Conservation (phyloP, 2,329 filamentous ascomycete genomes). For the Stemphylium lycopersici region DNA sequence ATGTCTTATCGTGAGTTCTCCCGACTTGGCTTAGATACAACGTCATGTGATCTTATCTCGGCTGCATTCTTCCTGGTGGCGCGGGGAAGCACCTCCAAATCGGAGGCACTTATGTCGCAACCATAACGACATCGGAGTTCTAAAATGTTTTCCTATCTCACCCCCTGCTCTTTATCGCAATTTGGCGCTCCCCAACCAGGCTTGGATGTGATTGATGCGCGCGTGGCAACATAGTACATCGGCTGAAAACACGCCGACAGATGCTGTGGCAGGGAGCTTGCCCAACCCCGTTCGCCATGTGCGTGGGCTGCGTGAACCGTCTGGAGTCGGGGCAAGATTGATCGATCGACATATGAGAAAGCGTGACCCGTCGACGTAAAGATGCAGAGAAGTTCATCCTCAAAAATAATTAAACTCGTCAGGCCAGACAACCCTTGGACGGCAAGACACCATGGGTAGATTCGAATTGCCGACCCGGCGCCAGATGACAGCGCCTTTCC, state of each 20-base stretch:
- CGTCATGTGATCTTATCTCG: conserved; percentile 11
- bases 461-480: conserved; percentile 8
- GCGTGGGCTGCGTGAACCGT: conserved; percentile 11
- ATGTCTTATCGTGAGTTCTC: conserved; percentile 5
- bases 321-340: background rate
- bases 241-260: conserved; percentile 14
- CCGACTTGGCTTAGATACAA: background rate
- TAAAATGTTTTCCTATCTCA: conserved; percentile 1
- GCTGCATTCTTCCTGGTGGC: background rate
- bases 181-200: background rate
- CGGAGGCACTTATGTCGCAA: background rate
- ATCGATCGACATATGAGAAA: conserved; percentile 13
- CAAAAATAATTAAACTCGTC: background rate
- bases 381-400: background rate
- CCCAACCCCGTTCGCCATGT: conserved; percentile 2
- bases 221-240: conserved; percentile 10
- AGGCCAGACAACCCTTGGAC: background rate
- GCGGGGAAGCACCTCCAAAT: background rate
- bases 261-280: background rate
- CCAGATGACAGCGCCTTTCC: conserved; percentile 16
- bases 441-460: conserved; percentile 9
- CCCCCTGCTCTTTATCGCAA: conserved; percentile 7
- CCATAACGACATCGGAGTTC: conserved; percentile 2
- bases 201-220: background rate
- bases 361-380: conserved; percentile 2